Evolutionary conservation across 140 eudicot species (phyloP).

Genomic region (Anethum foeniculum): DNA sequence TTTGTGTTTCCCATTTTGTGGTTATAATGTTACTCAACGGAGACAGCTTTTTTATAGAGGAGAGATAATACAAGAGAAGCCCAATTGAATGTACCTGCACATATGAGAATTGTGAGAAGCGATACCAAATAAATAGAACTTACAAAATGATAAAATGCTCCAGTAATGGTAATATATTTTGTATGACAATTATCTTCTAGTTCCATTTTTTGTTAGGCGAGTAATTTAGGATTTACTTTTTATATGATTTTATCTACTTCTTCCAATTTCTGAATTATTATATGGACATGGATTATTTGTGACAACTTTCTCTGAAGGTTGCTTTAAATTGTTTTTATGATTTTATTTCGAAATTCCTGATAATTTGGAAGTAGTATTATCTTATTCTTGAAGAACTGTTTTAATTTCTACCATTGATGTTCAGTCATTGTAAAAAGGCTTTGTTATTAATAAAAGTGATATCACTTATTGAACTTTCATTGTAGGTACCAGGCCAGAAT

Average conservation of each 20-base stretch:
- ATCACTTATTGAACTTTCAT: background rate
- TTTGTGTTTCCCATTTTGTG: background rate
- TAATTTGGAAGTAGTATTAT: background rate
- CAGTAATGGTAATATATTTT: background rate
- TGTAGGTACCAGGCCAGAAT: conserved; percentile 65
- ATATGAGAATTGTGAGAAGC: background rate
- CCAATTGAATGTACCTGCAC: background rate
- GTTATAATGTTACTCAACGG: background rate
- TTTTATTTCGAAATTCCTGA: background rate
- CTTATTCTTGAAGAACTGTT: background rate
- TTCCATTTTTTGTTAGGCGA: background rate
- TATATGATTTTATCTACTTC: background rate
- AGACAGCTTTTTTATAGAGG: background rate
- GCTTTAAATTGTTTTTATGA: background rate
- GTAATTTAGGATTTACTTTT: background rate
- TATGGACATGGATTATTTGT: no score
- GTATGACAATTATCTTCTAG: background rate
- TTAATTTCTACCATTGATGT: background rate
- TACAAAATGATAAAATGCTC: background rate
- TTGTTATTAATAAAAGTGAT: background rate
- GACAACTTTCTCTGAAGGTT: background rate
- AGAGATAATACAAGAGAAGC: background rate
- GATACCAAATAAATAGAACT: background rate
- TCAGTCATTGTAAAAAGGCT: background rate
- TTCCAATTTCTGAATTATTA: no score